These are phyloP conservation scores for Urostyla sp. DNA, from an alignment of 73 alveolate genomes.

Conservation along the genomic window DNA sequence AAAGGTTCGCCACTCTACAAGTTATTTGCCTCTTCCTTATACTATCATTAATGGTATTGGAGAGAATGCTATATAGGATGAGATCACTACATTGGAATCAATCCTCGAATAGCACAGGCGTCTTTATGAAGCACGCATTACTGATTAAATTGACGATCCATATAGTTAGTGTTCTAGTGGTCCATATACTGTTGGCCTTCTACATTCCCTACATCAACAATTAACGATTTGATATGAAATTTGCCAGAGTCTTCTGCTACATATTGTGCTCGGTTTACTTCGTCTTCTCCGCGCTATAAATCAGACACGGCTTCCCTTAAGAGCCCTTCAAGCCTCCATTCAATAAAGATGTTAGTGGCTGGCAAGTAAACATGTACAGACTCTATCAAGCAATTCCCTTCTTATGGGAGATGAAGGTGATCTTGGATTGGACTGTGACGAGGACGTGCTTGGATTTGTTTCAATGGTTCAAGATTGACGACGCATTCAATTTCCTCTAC, in stretches of 20 bases:
- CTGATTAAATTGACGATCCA: slow-evolving; percentile 17
- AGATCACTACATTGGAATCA: slow-evolving; percentile 38
- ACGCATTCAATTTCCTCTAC: slow-evolving; percentile 71
- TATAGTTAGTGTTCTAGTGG: neutral
- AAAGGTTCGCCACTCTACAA: slow-evolving; percentile 64
- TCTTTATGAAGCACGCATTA: slow-evolving; percentile 30
- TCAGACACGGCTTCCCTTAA: slow-evolving; percentile 56
- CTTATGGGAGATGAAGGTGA: slow-evolving; percentile 67
- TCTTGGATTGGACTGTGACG: slow-evolving; percentile 77
- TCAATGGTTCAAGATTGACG: slow-evolving; percentile 82
- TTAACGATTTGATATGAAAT: neutral
- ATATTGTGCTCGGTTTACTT: slow-evolving; percentile 42
- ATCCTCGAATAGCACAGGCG: neutral
- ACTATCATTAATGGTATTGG: slow-evolving; percentile 61
- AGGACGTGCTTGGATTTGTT: slow-evolving; percentile 73
- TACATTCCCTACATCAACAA: neutral
- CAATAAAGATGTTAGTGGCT: slow-evolving; percentile 27
- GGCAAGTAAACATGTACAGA: slow-evolving; percentile 30
- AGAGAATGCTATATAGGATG: slow-evolving; percentile 68
- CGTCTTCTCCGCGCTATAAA: slow-evolving; percentile 49
- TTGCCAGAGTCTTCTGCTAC: slow-evolving; percentile 23
- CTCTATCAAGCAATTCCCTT: slow-evolving; percentile 67
- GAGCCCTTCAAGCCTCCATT: slow-evolving; percentile 39
- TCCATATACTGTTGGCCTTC: slow-evolving; percentile 25
- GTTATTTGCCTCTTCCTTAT: slow-evolving; percentile 56